Evolutionary conservation across 1,284 basidiomycete species (phyloP), one percentile per base, ranked within the genome.

Genomic region (Pseudozyma hubeiensis): DNA sequence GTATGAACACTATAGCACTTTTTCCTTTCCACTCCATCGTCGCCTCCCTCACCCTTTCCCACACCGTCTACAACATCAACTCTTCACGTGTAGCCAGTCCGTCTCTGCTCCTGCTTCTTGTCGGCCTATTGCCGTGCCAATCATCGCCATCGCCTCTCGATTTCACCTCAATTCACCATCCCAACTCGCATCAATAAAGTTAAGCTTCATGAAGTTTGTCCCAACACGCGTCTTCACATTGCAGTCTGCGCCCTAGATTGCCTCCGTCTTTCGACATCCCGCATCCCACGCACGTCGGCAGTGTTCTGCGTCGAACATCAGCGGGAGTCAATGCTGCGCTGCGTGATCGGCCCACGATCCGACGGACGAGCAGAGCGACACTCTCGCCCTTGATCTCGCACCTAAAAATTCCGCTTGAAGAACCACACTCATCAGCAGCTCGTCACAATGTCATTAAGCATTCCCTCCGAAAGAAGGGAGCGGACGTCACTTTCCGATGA

Each of bases 371-470:
- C 7, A 7, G n/a, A n/a, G 11, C 16, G 16, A 41, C 40, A 14
- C n/a, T 41, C 11, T 7, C 10, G 13, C 16, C n/a, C 16, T 41
- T 13, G 11, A 16, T 7, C 16, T 16, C n/a, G 40, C n/a, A 10
- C 24, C 24, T 4, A 24, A 24, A 24, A 24, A 24, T 24, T 24
- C 24, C 24, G 24, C 24, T 24, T 24, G 24, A 4, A 24, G 24
- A 37, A 3, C 35, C 35, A 37, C 35, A 37, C 4, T 33, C 19
- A 29, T 34, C 7, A 43, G 24, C 44, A 48, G 43, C 53, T 44
- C 14, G 17, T 47, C 49, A 60, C 33, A 35, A 55, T 55, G 53
- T 37, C 52, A 5, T 39, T 47, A 6, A 34, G n/a, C 13, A 24
- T 50, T 19, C 16, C n/a, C 19, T 31, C 33, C 41, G 56, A 55